Evolutionary conservation across 306 rosid species (phyloP).

Genomic region (Prunus campanulata): DNA sequence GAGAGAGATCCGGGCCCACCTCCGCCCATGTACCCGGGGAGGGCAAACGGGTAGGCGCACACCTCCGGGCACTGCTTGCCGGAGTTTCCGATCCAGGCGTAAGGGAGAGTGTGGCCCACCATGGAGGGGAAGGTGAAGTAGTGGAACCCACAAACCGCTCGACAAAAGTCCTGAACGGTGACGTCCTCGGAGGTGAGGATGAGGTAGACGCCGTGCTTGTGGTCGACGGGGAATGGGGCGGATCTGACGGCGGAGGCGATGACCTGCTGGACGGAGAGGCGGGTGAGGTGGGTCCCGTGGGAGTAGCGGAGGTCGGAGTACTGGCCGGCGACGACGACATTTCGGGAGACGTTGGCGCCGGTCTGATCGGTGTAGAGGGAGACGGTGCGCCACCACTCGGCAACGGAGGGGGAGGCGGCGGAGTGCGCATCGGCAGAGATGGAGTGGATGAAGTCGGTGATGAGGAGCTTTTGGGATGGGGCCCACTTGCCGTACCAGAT

Average conservation of each 20-base stretch:
- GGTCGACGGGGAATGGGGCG: slow-evolving; percentile 78
- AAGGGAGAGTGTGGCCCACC: slow-evolving; percentile 83
- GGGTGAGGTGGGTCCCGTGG: slow-evolving; percentile 58
- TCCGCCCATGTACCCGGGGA: slow-evolving; percentile 75
- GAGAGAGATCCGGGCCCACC: slow-evolving; percentile 60
- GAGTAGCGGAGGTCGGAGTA: slow-evolving; percentile 57
- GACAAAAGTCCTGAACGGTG: slow-evolving; percentile 75
- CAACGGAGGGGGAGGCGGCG: slow-evolving; percentile 62
- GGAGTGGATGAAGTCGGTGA: slow-evolving; percentile 68
- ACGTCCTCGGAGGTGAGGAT: slow-evolving; percentile 65
- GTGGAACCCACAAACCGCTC: slow-evolving; percentile 94
- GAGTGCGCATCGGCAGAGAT: slow-evolving; percentile 42
- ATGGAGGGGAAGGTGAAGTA: slow-evolving; percentile 89
- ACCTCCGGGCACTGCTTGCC: slow-evolving; percentile 90
- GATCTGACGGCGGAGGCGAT: slow-evolving; percentile 65
- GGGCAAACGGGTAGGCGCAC: slow-evolving; percentile 86
- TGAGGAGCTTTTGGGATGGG: slow-evolving; percentile 42
- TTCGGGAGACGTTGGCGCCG: slow-evolving; percentile 74
- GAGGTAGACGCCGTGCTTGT: slow-evolving; percentile 74
- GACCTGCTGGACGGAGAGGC: slow-evolving; percentile 70
- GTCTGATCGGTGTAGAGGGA: slow-evolving; percentile 90
- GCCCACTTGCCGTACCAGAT: slow-evolving; percentile 92
- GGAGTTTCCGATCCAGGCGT: slow-evolving; percentile 93
- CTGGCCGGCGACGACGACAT: slow-evolving; percentile 66
- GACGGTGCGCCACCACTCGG: slow-evolving; percentile 85